Evolutionary conservation across 1,139 yeast genomes (phyloP), one percentile per base, ranked within the genome.

Genomic region (Debaryomyces fabryi): DNA sequence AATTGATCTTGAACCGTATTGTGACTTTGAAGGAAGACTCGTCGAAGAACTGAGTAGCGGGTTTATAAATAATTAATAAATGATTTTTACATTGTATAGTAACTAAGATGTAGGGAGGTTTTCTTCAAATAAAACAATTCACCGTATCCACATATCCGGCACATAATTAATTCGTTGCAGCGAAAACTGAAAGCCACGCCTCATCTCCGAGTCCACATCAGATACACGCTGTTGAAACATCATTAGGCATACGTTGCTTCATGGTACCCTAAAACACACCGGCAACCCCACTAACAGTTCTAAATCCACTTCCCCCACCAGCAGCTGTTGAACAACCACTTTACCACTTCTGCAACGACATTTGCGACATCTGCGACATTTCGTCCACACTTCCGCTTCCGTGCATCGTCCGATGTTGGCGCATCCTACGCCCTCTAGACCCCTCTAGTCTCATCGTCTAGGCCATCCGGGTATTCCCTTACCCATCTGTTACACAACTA

Each of bases 21-120:
- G 97, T 92, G 42, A 85, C 96, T 9, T 80, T 92, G 68, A 92
- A 91, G 74, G 97, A 91, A 66, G 85, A 81, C 59, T 65, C 83
- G n/a, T 67, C 76, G 4, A 77, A 77, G 60, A 62, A 62, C 39
- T 64, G 51, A 45, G 38, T 20, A 20, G 16, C 15, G 10, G n/a
- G 21, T 35, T 5, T 35, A 35, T 35, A 20, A 6, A 8, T 18
- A 35, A 24, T 12, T 20, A 18, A 16, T 27, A 5, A 27, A 27
- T 27, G 12, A 15, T 16, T 18, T 16, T 18, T 16, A 32, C 6
- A 15, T 7, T 2, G 35, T 6, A n/a, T n/a, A 15, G 15, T 15
- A 13, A 10, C 8, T n/a, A 6, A 30, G 12, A 15, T 4, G 34
- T 13, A 15, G n/a, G 10, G 35, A 16, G 15, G 21, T 8, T 7